phyloP scores from a whole-genome alignment of 2,329 filamentous ascomycete genomes.

The Cercospora janseana region DNA sequence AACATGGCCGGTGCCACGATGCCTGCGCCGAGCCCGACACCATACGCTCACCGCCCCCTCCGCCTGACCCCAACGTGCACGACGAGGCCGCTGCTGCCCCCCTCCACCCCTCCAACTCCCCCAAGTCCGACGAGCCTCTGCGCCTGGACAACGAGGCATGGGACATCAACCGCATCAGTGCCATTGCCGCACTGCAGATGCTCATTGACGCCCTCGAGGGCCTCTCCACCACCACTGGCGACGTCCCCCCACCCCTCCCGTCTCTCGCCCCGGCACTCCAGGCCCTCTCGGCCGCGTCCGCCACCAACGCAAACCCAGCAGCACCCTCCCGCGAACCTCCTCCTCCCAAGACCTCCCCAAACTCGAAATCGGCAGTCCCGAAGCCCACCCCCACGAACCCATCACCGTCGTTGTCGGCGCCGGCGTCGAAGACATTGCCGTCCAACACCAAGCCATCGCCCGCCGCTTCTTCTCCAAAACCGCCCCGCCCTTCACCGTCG shows the following conservation, averaged over 20 bases:
- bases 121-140: slow-evolving; percentile 33
- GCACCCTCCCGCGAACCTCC: slow-evolving; percentile 42
- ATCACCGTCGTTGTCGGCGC: slow-evolving; percentile 51
- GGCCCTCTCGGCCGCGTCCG: slow-evolving; percentile 33
- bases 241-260: slow-evolving; percentile 75
- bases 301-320: slow-evolving; percentile 16
- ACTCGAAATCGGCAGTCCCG: slow-evolving; percentile 42
- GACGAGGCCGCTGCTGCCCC: slow-evolving; percentile 25
- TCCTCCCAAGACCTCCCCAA: slow-evolving; percentile 47
- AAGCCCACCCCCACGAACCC: slow-evolving; percentile 51
- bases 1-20: not conserved
- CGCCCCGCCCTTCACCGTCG: slow-evolving; percentile 76
- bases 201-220: slow-evolving; percentile 61
- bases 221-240: slow-evolving; percentile 69
- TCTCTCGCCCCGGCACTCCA: slow-evolving; percentile 61
- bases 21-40: slow-evolving; percentile 1
- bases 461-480: slow-evolving; percentile 91
- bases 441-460: slow-evolving; percentile 82
- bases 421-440: slow-evolving; percentile 67
- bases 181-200: slow-evolving; percentile 73
- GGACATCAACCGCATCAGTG: slow-evolving; percentile 70
- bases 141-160: slow-evolving; percentile 45
- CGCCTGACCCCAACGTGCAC: slow-evolving; percentile 30
- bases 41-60: slow-evolving; percentile 27
- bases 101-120: slow-evolving; percentile 15